Conservation (phyloP, 306 rosid species). For the Notholithocarpus densiflorus region DNA sequence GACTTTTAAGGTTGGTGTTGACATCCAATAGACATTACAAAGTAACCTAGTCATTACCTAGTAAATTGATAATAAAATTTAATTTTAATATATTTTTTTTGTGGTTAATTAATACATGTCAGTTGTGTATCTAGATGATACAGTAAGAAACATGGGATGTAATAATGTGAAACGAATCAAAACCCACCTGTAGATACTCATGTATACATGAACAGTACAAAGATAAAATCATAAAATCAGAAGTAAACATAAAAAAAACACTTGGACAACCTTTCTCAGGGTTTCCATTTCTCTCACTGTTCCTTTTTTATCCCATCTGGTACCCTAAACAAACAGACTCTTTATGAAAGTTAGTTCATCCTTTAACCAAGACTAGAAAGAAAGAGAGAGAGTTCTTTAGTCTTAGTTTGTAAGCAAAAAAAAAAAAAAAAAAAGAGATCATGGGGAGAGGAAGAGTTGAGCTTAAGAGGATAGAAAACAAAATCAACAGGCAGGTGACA, state of each 20-base stretch:
- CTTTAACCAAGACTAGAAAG: constrained; percentile 53
- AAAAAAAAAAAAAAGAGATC: background rate
- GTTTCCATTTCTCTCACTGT: constrained; percentile 35
- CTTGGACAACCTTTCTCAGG: constrained; percentile 9
- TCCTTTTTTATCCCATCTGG: constrained; percentile 48
- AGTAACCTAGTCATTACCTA: constrained; percentile 23
- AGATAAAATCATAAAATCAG: constrained; percentile 18
- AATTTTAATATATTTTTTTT: background rate
- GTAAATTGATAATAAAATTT: constrained; percentile 5
- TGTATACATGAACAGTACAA: constrained; percentile 1
- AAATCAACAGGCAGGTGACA: constrained; percentile 89
- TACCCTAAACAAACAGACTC: constrained; percentile 37
- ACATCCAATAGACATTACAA: constrained; percentile 29
- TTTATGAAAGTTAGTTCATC: constrained; percentile 46
- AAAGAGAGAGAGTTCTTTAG: constrained; percentile 6
- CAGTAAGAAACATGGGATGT: constrained; percentile 6
- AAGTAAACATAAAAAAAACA: constrained; percentile 3
- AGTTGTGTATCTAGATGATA: background rate
- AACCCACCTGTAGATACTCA: background rate
- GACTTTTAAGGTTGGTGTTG: constrained; percentile 22
- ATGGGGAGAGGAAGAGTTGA: constrained; percentile 93
- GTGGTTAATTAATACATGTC: background rate
- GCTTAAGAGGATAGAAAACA: constrained; percentile 92
- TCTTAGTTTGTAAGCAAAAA: background rate
- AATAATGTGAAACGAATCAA: constrained; percentile 1